A percentile compares a stretch with the other conserved stretches of the same genome.
Evolutionary conservation across 768 basidiomycete genomes (phyloP).

Genomic region (Leccinum sublutescens): DNA sequence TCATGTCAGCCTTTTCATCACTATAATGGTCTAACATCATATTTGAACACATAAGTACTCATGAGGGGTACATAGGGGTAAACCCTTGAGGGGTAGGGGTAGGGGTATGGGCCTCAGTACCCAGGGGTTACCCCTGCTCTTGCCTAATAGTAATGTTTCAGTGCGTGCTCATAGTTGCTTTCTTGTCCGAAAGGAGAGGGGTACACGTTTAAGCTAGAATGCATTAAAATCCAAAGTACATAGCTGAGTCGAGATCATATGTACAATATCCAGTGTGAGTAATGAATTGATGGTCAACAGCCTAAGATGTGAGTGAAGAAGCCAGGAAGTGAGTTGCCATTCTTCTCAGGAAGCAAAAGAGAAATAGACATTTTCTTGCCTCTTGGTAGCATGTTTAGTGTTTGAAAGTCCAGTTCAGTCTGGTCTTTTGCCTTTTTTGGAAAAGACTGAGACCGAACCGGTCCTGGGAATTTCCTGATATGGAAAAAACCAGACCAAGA

Average conservation of each 20-base stretch:
- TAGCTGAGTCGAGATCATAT: not conserved
- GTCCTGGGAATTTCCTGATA: too few relatives aligned
- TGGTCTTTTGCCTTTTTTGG: too few relatives aligned
- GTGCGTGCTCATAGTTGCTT: not conserved
- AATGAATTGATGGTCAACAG: not conserved
- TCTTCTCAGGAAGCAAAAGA: not conserved
- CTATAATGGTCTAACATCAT: too few relatives aligned
- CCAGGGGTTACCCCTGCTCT: too few relatives aligned
- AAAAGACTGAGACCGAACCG: too few relatives aligned
- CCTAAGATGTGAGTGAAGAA: not conserved
- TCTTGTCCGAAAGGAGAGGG: not conserved
- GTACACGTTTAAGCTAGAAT: not conserved
- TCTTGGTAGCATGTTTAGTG: not conserved
- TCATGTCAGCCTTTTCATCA: too few relatives aligned
- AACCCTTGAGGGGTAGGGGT: too few relatives aligned
- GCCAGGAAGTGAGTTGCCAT: not conserved
- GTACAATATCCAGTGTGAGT: not conserved
- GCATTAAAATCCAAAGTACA: not conserved
- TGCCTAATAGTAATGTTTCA: not conserved
- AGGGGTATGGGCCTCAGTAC: too few relatives aligned
- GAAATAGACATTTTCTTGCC: conserved; percentile 15
- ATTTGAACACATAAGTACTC: too few relatives aligned
- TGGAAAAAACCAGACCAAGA: too few relatives aligned
- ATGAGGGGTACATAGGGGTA: too few relatives aligned
- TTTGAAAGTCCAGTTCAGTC: too few relatives aligned